Conservation (phyloP, 2,329 filamentous ascomycete species). For the Paecilomyces variotii region DNA sequence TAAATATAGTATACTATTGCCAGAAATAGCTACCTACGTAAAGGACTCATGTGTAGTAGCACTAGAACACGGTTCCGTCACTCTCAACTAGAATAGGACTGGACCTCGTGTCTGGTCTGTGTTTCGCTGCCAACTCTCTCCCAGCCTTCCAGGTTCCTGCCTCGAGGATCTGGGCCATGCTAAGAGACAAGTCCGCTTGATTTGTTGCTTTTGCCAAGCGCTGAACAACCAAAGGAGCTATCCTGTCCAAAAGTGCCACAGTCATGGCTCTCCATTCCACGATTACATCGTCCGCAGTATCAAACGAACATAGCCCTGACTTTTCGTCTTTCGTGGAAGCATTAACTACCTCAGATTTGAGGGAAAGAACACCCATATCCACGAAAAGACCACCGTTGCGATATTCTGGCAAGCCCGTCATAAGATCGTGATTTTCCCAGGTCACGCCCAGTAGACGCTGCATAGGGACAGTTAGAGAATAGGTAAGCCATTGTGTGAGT, state of each 20-base stretch:
- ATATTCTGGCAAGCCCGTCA: constrained; percentile 68
- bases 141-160: constrained; percentile 47
- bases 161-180: constrained; percentile 45
- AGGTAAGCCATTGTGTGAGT: constrained; percentile 52
- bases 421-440: constrained; percentile 47
- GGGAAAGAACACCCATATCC: constrained; percentile 46
- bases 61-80: constrained; percentile 33
- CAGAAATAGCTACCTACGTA: neutral
- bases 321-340: constrained; percentile 41
- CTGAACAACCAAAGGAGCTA: constrained; percentile 44
- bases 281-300: constrained; percentile 52
- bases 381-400: constrained; percentile 72
- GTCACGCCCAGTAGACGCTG: constrained; percentile 44
- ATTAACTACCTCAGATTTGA: constrained; percentile 41
- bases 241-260: constrained; percentile 50
- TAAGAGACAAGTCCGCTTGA: constrained; percentile 30
- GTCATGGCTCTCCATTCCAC: constrained; percentile 61
- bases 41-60: neutral
- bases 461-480: constrained; percentile 63
- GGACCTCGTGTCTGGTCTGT: constrained; percentile 23
- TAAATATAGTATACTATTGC: neutral
- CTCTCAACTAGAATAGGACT: constrained; percentile 33
- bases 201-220: constrained; percentile 17
- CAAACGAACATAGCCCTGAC: constrained; percentile 39
- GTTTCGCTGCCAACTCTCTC: constrained; percentile 28